phyloP scores from a whole-genome alignment of 345 rosid species.

The Bretschneidera sinensis region DNA sequence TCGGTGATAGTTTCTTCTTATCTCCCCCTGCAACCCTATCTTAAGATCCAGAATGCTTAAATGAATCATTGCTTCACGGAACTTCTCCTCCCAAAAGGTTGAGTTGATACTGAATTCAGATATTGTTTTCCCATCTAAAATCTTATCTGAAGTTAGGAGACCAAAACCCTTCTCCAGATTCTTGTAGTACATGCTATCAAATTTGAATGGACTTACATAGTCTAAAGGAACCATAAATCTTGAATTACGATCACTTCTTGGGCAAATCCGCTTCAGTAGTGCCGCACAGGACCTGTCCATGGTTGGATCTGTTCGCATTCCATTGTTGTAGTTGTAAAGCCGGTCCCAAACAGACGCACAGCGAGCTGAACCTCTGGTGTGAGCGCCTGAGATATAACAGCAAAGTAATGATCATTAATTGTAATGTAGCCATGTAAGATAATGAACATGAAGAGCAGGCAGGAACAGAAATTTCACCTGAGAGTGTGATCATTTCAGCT shows the following conservation, averaged over 20 bases:
- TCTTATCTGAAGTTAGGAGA: neutral
- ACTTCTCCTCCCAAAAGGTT: neutral
- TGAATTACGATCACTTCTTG: neutral
- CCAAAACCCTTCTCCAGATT: neutral
- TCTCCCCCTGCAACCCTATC: neutral
- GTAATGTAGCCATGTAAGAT: too few relatives aligned
- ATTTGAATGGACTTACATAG: neutral
- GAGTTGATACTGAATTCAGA: neutral
- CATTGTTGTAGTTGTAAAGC: neutral
- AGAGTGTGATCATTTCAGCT: neutral
- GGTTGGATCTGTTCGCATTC: neutral
- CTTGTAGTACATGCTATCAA: neutral
- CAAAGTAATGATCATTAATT: too few relatives aligned
- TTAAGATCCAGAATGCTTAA: neutral
- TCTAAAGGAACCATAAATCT: neutral
- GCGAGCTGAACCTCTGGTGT: neutral
- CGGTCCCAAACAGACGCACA: neutral
- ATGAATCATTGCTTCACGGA: neutral
- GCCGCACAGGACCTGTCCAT: neutral
- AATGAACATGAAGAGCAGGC: too few relatives aligned
- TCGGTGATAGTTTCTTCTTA: neutral
- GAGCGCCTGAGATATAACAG: too few relatives aligned
- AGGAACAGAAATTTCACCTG: neutral
- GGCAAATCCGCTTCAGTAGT: neutral
- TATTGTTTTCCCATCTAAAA: neutral